phyloP scores from a whole-genome alignment of 108 stramenopile species.

The Discostella pseudostelligera region DNA sequence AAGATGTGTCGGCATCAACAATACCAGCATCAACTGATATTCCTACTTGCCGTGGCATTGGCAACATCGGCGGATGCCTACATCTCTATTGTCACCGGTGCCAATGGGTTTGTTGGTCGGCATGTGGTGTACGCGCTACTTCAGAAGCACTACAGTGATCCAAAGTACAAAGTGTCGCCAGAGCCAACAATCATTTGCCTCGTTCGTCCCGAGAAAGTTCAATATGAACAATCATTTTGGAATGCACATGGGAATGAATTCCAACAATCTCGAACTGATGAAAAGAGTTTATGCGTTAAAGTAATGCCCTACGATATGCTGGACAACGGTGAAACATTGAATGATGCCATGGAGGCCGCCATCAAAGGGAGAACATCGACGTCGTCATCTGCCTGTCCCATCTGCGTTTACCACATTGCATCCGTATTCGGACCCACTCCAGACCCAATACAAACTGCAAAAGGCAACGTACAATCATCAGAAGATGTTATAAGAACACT shows the following conservation, averaged over 20 bases:
- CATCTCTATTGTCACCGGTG: constrained; percentile 70
- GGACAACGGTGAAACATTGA: constrained; percentile 62
- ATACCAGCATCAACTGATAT: too few species aligned
- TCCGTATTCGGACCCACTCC: constrained; percentile 80
- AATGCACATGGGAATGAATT: constrained; percentile 23
- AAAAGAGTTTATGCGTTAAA: constrained; percentile 8
- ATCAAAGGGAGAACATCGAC: constrained; percentile 11
- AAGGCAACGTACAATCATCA: constrained; percentile 66
- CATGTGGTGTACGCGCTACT: constrained; percentile 56
- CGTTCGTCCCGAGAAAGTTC: constrained; percentile 56
- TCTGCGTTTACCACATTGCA: constrained; percentile 80
- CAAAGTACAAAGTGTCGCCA: too few species aligned
- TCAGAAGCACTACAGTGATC: constrained; percentile 11
- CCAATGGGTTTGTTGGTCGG: constrained; percentile 74
- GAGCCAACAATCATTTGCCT: constrained; percentile 49
- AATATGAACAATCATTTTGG: constrained; percentile 70
- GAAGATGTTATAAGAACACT: constrained; percentile 53
- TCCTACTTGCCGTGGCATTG: background rate
- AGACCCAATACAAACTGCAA: constrained; percentile 73
- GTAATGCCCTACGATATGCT: constrained; percentile 84
- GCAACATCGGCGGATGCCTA: constrained; percentile 10
- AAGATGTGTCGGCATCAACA: too few species aligned
- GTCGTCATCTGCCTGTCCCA: constrained; percentile 3
- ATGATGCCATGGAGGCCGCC: constrained; percentile 44
- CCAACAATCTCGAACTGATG: background rate